Conservation (phyloP, 2,329 filamentous ascomycete species). For the Emmonsia crescens region DNA sequence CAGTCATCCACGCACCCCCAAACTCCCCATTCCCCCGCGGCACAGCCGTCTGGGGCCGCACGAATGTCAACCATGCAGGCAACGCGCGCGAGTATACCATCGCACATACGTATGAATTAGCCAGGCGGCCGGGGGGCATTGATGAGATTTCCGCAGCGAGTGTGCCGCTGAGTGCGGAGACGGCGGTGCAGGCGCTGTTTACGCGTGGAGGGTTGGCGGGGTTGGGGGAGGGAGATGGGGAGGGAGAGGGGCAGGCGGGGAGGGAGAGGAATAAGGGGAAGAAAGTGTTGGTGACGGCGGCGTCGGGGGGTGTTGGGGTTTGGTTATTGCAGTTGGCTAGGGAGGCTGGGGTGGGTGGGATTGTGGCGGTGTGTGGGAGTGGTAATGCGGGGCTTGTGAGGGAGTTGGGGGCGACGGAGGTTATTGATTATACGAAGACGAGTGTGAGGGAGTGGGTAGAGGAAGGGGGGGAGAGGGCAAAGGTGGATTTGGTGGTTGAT, state of each 20-base stretch:
- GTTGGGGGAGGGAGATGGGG: constrained; percentile 8
- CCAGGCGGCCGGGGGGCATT: constrained; percentile 23
- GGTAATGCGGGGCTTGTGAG: constrained; percentile 31
- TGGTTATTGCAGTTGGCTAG: constrained; percentile 36
- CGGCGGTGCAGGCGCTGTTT: constrained; percentile 37
- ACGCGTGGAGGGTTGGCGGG: constrained; percentile 21
- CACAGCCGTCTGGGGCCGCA: constrained; percentile 29
- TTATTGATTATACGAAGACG: constrained; percentile 30
- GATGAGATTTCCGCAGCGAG: constrained; percentile 28
- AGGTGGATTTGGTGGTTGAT: constrained; percentile 37
- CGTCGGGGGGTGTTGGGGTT: constrained; percentile 34
- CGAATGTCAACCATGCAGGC: constrained; percentile 25
- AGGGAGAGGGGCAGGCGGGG: constrained; percentile 3
- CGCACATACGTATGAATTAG: constrained; percentile 25
- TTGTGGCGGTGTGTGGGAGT: constrained; percentile 27
- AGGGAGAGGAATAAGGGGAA: constrained; percentile 20
- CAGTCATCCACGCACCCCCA: constrained; percentile 25
- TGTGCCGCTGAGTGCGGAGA: constrained; percentile 32
- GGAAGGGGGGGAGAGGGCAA: constrained; percentile 13
- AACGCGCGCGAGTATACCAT: constrained; percentile 30
- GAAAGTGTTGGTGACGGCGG: constrained; percentile 35
- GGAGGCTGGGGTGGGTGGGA: constrained; percentile 27
- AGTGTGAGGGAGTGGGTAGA: constrained; percentile 25
- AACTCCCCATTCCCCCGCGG: constrained; percentile 29
- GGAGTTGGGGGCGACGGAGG: constrained; percentile 30